These are phyloP conservation scores for Eimeria praecox DNA, from an alignment of 169 alveolate species.

Conservation along the genomic window DNA sequence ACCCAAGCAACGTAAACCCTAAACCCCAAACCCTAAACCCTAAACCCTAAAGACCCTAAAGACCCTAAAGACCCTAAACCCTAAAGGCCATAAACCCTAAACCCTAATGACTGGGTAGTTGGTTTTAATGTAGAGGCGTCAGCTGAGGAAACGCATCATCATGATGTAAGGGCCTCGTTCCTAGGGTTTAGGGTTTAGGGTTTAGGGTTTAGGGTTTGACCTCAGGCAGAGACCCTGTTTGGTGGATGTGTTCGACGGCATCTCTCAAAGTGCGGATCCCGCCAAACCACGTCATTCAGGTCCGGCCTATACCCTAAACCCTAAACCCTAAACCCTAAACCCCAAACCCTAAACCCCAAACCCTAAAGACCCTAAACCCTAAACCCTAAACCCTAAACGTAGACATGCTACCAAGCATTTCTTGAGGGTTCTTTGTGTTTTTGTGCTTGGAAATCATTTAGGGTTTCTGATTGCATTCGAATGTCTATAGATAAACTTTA, in stretches of 20 bases:
- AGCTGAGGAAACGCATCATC: neutral
- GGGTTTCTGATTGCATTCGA: neutral
- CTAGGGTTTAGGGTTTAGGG: neutral
- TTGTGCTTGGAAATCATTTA: neutral
- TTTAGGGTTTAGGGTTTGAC: neutral
- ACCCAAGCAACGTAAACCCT: constrained; percentile 1
- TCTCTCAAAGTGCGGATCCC: constrained; percentile 53
- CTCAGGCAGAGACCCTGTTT: constrained; percentile 50
- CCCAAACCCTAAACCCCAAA: neutral
- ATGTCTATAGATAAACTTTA: no score
- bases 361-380: no score
- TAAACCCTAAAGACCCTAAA: neutral
- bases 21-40: neutral
- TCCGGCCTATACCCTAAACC: neutral
- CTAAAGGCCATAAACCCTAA: neutral
- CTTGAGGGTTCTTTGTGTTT: no score
- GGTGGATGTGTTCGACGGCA: constrained; percentile 19
- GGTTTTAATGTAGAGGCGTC: neutral
- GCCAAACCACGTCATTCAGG: constrained; percentile 47
- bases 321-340: neutral
- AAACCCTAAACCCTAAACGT: no score
- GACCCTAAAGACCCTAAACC: neutral
- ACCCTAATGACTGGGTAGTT: neutral
- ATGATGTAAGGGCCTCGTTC: neutral
- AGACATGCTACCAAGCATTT: no score